A percentile compares a stretch with the other conserved stretches of the same genome.
Evolutionary conservation across 805 yeast genomes (phyloP).

Genomic region (Jamesozyma hellenica): DNA sequence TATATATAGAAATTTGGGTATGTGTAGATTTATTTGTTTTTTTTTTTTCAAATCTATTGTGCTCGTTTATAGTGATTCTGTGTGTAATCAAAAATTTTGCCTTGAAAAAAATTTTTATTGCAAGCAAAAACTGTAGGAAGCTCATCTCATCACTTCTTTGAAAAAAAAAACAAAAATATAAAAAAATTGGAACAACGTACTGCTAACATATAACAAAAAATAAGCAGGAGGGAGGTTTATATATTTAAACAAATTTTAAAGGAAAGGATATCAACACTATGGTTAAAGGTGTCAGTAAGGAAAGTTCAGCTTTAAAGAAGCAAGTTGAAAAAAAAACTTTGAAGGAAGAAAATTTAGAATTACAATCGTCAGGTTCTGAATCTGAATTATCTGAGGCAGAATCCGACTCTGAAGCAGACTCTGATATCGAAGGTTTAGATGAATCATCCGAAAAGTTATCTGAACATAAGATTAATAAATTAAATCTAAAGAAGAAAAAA

Average conservation of each 20-base stretch:
- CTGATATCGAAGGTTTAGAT: conserved; percentile 25
- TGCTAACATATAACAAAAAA: too few species aligned
- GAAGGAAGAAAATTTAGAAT: conserved; percentile 16
- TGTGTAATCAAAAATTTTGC: too few species aligned
- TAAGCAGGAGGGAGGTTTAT: too few species aligned
- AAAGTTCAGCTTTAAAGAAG: conserved; percentile 1
- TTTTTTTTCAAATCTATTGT: too few species aligned
- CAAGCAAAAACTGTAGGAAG: not conserved
- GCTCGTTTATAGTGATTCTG: too few species aligned
- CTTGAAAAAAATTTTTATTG: conserved; percentile 2
- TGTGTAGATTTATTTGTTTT: too few species aligned
- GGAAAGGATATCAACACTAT: conserved; percentile 4
- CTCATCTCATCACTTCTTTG: conserved; percentile 6
- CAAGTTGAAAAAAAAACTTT: conserved; percentile 17
- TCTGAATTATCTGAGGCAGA: conserved; percentile 21
- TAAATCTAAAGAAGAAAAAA: conserved; percentile 20
- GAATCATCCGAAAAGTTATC: conserved; percentile 26
- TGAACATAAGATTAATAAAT: conserved; percentile 23
- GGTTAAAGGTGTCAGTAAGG: conserved; percentile 6
- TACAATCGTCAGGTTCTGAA: conserved; percentile 21
- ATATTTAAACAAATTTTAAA: not conserved
- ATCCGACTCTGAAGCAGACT: conserved; percentile 22
- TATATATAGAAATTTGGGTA: too few species aligned
- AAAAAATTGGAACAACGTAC: too few species aligned
- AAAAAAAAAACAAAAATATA: not conserved